Evolutionary conservation across 306 rosid genomes (phyloP).

Genomic region (Citrullus amarus): DNA sequence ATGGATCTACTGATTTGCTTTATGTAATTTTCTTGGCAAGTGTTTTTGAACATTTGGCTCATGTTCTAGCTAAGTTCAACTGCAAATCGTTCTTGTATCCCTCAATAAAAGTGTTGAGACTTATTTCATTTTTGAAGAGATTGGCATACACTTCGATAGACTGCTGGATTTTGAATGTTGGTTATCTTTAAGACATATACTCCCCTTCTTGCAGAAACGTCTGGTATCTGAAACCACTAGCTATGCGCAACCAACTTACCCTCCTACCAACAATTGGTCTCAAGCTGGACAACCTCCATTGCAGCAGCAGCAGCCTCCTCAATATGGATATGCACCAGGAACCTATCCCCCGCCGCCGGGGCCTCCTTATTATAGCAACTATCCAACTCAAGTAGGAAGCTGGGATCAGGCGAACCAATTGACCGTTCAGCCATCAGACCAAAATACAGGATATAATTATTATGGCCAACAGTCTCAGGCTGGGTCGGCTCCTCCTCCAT

Average conservation of each 20-base stretch:
- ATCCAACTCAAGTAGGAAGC: slow-evolving; percentile 27
- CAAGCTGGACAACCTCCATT: slow-evolving; percentile 22
- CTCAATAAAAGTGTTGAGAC: not conserved
- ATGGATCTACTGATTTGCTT: not conserved
- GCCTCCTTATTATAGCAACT: slow-evolving; percentile 29
- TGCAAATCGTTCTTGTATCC: not conserved
- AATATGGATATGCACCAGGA: slow-evolving; percentile 31
- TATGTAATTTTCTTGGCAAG: not conserved
- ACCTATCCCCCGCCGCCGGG: slow-evolving; percentile 18
- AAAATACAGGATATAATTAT: slow-evolving; percentile 27
- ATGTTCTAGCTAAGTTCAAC: not conserved
- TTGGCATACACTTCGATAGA: not conserved
- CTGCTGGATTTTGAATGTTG: not conserved
- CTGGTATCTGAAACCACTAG: slow-evolving; percentile 24
- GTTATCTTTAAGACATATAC: not conserved
- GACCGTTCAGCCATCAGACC: slow-evolving; percentile 26
- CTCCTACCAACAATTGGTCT: slow-evolving; percentile 27
- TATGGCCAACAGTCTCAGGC: slow-evolving; percentile 25
- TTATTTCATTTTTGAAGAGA: not conserved
- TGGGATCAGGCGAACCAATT: slow-evolving; percentile 38
- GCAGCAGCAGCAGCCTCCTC: slow-evolving; percentile 22
- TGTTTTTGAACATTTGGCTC: not conserved
- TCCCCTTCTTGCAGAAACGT: slow-evolving; percentile 30
- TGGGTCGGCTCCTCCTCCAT: slow-evolving; percentile 27
- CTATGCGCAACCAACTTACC: slow-evolving; percentile 23